Evolutionary conservation across 805 yeast species (phyloP).

Genomic region (Danielia reshetovae): DNA sequence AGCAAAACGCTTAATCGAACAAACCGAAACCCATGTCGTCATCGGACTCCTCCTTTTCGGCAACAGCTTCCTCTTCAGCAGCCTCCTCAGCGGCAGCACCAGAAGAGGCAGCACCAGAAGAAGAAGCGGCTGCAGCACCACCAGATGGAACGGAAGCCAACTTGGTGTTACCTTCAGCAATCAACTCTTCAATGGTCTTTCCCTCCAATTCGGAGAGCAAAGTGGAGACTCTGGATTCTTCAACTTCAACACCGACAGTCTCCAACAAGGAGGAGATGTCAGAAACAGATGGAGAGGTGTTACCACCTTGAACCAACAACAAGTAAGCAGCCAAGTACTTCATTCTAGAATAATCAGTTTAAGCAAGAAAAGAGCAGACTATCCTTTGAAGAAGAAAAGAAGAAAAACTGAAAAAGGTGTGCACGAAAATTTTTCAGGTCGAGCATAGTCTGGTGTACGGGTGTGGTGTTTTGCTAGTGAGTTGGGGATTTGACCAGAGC

Average conservation of each 20-base stretch:
- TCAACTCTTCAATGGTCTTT: slow-evolving; percentile 83
- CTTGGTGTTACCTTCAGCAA: slow-evolving; percentile 93
- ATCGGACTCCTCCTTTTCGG: slow-evolving; percentile 61
- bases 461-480: too few relatives aligned
- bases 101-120: slow-evolving; percentile 67
- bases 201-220: slow-evolving; percentile 88
- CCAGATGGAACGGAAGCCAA: slow-evolving; percentile 97
- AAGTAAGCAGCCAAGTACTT: slow-evolving; percentile 99
- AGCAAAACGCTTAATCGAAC: slow-evolving; percentile 70
- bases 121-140: slow-evolving; percentile 88
- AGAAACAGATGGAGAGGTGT: slow-evolving; percentile 88
- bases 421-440: slow-evolving; percentile 8
- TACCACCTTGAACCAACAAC: slow-evolving; percentile 96
- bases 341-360: slow-evolving; percentile 81
- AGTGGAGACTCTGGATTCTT: slow-evolving; percentile 77
- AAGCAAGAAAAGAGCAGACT: slow-evolving; percentile 72
- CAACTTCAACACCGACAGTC: slow-evolving; percentile 95
- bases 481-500: too few relatives aligned
- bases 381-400: slow-evolving; percentile 53
- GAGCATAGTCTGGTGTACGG: slow-evolving; percentile 8
- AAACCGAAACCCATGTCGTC: slow-evolving; percentile 94
- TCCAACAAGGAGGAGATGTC: slow-evolving; percentile 85
- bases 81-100: slow-evolving; percentile 69
- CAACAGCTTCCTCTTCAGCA: slow-evolving; percentile 67
- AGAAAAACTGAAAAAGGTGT: slow-evolving; percentile 9